These are phyloP conservation scores for Xylaria sp. DNA, from an alignment of 2,329 filamentous ascomycete genomes.

Conservation along the genomic window DNA sequence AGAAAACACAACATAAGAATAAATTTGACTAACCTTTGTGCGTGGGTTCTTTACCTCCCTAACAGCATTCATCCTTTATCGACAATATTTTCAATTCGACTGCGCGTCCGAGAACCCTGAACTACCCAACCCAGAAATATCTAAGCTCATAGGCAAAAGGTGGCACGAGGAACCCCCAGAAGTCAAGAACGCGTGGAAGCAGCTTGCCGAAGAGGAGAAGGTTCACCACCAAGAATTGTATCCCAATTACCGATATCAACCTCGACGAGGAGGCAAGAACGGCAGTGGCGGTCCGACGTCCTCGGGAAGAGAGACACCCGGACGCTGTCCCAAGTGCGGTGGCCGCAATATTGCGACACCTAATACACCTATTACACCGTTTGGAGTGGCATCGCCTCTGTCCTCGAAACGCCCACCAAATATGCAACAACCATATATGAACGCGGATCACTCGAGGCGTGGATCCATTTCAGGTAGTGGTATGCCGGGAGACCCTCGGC, in stretches of 20 bases:
- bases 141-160: slow-evolving; percentile 94
- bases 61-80: slow-evolving; percentile 95
- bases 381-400: slow-evolving; percentile 52
- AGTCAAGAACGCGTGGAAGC: slow-evolving; percentile 87
- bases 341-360: slow-evolving; percentile 74
- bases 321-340: slow-evolving; percentile 76
- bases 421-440: slow-evolving; percentile 42
- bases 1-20: slow-evolving; percentile 27
- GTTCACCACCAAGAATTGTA: slow-evolving; percentile 87
- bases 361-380: slow-evolving; percentile 66
- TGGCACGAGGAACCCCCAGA: slow-evolving; percentile 83
- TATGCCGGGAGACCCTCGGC: slow-evolving; percentile 67
- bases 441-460: slow-evolving; percentile 49
- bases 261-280: slow-evolving; percentile 70
- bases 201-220: slow-evolving; percentile 93
- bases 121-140: slow-evolving; percentile 93
- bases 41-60: slow-evolving; percentile 30
- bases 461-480: slow-evolving; percentile 43
- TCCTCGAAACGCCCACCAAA: slow-evolving; percentile 41
- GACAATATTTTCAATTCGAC: slow-evolving; percentile 87
- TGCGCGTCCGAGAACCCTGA: slow-evolving; percentile 88
- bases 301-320: slow-evolving; percentile 60
- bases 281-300: slow-evolving; percentile 42
- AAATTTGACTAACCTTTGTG: slow-evolving; percentile 40
- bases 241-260: slow-evolving; percentile 94